Evolutionary conservation across 2,329 filamentous ascomycete genomes (phyloP), one percentile per base, ranked within the genome.

Genomic region (Elsinoe batatas): DNA sequence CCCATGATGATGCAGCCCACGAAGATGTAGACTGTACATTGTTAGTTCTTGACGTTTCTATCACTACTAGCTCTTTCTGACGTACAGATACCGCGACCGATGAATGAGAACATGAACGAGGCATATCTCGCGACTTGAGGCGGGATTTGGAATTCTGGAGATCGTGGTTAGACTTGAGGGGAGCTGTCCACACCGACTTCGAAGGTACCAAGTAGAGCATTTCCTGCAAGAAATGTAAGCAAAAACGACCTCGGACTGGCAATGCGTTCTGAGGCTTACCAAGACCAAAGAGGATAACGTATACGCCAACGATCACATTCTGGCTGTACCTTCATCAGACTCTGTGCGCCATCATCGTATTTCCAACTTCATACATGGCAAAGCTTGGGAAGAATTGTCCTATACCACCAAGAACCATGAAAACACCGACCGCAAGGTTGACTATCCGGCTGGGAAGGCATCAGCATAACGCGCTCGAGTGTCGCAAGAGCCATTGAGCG

Each of bases 71-170:
- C 17, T 59, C 49, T 89, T 74, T 82, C n/a, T 7, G 18, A 55
- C 53, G 53, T 55, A 95, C 91, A 97, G 70, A 89, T 79, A 73
- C 93, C 93, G 68, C 93, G 90, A 59, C 93, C 93, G 64, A 97
- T 75, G 79, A 98, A 97, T 57, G 88, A 95, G 78, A 97, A 97
- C 73, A 97, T 84, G 78, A 98, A 98, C 10, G 89, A 95, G 55
- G 90, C 91, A 76, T 97, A 95, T 74, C 89, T 85, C 57, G 90
- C 86, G 55, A 95, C 79, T 70, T 95, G 91, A 58, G 91, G 88
- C 51, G 93, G 91, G 64, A 96, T 91, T 73, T 95, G 87, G 76
- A 97, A 95, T 74, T 98, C 93, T 73, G 63, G 35, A 37, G 5
- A 7, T 17, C n/a, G 17, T 17, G 57, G 40, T 64, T 20, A 62